These are phyloP conservation scores for Lasiodiplodia gonubiensis DNA, from an alignment of 2,329 filamentous ascomycete genomes.

Conservation along the genomic window DNA sequence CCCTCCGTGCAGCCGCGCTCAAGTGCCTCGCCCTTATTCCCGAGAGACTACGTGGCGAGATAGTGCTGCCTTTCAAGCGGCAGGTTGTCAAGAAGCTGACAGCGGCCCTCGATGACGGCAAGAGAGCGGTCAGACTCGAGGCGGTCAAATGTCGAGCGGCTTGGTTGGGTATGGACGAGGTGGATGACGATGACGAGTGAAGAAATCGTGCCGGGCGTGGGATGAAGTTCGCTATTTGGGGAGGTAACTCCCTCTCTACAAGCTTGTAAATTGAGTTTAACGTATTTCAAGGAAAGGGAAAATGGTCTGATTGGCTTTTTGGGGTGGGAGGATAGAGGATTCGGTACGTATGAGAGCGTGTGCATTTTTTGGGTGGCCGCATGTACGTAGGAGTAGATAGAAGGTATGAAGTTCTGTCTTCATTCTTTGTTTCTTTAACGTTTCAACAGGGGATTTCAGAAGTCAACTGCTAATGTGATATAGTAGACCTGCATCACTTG, in stretches of 20 bases:
- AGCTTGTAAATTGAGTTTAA: background rate
- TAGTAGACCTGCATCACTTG: background rate
- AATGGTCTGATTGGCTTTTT: background rate
- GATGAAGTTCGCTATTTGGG: background rate
- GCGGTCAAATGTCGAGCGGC: conserved; percentile 66
- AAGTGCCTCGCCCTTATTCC: conserved; percentile 57
- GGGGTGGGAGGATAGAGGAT: background rate
- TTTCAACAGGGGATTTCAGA: background rate
- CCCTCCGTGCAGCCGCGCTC: conserved; percentile 56
- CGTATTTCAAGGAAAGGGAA: background rate
- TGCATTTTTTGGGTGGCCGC: background rate
- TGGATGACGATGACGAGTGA: conserved; percentile 56
- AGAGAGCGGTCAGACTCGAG: conserved; percentile 65
- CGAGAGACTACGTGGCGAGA: conserved; percentile 54
- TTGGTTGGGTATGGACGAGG: conserved; percentile 66
- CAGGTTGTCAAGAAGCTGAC: conserved; percentile 63
- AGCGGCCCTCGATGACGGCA: conserved; percentile 65
- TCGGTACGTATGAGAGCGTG: background rate
- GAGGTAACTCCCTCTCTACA: background rate
- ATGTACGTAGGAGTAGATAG: background rate
- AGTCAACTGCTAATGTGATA: background rate
- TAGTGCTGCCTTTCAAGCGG: conserved; percentile 62
- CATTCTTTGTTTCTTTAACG: background rate
- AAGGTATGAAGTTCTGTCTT: background rate
- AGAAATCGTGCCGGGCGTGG: background rate